Evolutionary conservation across 2,329 filamentous ascomycete genomes (phyloP), one percentile per base, ranked within the genome.

Genomic region (Westerdykella aurantiaca): DNA sequence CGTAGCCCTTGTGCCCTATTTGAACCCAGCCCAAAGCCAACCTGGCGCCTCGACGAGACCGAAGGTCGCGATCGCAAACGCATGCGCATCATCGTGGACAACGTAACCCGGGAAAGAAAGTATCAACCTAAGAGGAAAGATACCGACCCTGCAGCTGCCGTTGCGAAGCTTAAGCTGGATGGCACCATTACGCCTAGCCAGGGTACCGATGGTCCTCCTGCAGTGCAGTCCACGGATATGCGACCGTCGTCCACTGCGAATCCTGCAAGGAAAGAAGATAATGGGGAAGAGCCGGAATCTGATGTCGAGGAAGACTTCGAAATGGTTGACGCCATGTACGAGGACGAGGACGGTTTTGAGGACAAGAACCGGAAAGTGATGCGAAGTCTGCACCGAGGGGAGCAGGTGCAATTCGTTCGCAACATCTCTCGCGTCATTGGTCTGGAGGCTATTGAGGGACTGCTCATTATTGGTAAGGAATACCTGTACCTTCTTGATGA

Each of bases 341-440:
- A 91, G 44, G 81, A 85, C 34, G 80, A 87, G 21, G 88, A 93
- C 53, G 84, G 83, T 1, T 94, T 94, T 50, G 94, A 98, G 67
- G 94, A 98, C 67, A 97, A 96, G 72, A 97, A 98, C 60, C 81
- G 94, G 37, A 96, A 96, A 67, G 91, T 98, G 37, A 94, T 97
- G 88, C 81, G 93, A 41, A 91, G 88, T 50, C 75, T 98, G 10
- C 85, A 95, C 55, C 85, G 86, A 11, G 89, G 90, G 5, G 93
- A 98, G 58, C 81, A 90, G 44, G 91, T 98, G 2, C 88, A 96
- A 63, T 86, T 88, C 44, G 88, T 96, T 1, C 95, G 88, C 74
- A 98, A 98, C 56, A 84, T 97, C 39, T 97, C 93, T 13, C 84
- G 93, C 10, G 91, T 98, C 43, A 83, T 95, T 25, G 93, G 93